Evolutionary conservation across 1,284 basidiomycete species (phyloP).

Genomic region (Hemileccinum hortonii): DNA sequence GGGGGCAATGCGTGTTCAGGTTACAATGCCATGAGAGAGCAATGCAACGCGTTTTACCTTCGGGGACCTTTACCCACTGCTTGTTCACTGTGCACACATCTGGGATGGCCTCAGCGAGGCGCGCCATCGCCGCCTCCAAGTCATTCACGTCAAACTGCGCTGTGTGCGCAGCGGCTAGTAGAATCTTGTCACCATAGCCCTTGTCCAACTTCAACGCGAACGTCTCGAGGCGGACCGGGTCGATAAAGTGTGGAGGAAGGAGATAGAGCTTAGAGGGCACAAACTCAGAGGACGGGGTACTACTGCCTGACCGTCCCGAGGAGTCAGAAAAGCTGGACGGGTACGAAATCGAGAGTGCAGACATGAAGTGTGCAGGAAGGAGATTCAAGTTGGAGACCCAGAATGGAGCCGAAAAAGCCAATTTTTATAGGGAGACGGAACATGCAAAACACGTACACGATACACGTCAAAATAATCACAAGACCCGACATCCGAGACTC

Average conservation of each 20-base stretch:
- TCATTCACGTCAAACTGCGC: constrained; percentile 9
- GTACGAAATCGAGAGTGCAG: constrained; percentile 8
- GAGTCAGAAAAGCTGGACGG: constrained; percentile 20
- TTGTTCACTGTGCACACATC: constrained; percentile 15
- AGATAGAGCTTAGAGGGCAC: constrained; percentile 22
- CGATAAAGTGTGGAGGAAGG: constrained; percentile 19
- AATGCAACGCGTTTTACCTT: constrained; percentile 12
- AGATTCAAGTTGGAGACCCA: not conserved
- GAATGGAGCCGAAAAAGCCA: constrained; percentile 3
- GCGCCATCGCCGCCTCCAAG: constrained; percentile 5
- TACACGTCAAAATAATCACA: not conserved
- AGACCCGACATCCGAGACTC: not conserved
- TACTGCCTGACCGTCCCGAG: constrained; percentile 20
- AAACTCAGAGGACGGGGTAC: constrained; percentile 30
- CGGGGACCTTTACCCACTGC: constrained; percentile 21
- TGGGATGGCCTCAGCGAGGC: constrained; percentile 13
- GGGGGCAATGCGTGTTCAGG: not conserved
- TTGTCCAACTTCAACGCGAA: constrained; percentile 27
- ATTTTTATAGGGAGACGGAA: constrained; percentile 25
- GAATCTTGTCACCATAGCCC: constrained; percentile 30
- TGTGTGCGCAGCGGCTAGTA: constrained; percentile 23
- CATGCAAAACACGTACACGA: constrained; percentile 29
- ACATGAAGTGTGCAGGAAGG: constrained; percentile 20
- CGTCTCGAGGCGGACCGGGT: constrained; percentile 8
- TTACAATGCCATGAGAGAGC: not conserved